Evolutionary conservation across 108 stramenopile genomes (phyloP).

Genomic region (Ochromonas danica): DNA sequence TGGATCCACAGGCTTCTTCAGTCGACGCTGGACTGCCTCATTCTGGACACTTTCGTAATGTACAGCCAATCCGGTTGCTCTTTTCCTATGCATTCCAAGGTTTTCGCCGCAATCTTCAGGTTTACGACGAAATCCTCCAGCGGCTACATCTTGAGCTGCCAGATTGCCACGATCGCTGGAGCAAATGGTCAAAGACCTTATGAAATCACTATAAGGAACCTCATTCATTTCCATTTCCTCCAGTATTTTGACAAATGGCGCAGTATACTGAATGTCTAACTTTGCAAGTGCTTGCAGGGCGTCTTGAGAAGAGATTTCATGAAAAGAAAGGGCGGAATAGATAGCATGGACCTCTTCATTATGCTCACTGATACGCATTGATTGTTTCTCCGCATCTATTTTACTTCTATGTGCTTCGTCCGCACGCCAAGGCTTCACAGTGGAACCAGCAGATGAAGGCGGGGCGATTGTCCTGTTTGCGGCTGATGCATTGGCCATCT

Average conservation of each 20-base stretch:
- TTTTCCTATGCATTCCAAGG: too few relatives aligned
- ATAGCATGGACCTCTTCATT: background rate
- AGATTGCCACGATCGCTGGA: too few relatives aligned
- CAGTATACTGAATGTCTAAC: background rate
- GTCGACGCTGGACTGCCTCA: too few relatives aligned
- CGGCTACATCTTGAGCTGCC: too few relatives aligned
- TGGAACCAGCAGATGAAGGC: background rate
- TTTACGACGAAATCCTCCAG: too few relatives aligned
- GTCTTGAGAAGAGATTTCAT: background rate
- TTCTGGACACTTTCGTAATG: too few relatives aligned
- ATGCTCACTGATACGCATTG: background rate
- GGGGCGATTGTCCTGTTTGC: background rate
- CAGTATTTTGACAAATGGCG: background rate
- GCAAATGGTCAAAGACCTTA: background rate
- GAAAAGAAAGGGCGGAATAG: background rate
- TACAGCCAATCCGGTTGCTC: too few relatives aligned
- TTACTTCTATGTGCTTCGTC: slow-evolving; percentile 22
- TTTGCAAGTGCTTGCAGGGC: background rate
- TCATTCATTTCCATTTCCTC: background rate
- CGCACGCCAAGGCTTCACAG: slow-evolving; percentile 26
- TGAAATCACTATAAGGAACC: background rate
- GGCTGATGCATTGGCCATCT: background rate
- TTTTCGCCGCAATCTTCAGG: too few relatives aligned
- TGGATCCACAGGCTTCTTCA: background rate
- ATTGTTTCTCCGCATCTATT: slow-evolving; percentile 6